These are phyloP conservation scores for Lasiodiplodia citricola DNA, from an alignment of 2,329 filamentous ascomycete genomes.

Conservation along the genomic window DNA sequence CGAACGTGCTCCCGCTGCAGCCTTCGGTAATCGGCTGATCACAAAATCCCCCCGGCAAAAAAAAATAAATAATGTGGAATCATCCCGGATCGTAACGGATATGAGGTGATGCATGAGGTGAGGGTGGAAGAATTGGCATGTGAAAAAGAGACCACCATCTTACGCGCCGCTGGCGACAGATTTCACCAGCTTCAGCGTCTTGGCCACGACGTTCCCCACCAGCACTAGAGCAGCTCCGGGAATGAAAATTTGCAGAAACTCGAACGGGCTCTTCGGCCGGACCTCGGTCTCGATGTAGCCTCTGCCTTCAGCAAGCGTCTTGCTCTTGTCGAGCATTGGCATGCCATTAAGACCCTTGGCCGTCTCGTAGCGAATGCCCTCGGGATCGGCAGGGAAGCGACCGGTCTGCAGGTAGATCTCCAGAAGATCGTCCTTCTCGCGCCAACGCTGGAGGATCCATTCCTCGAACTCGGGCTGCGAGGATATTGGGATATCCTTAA, in stretches of 20 bases:
- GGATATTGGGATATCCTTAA: conserved; percentile 80
- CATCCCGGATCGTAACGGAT: not conserved
- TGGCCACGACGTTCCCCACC: conserved; percentile 19
- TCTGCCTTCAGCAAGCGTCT: not conserved
- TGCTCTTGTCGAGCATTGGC: conserved; percentile 14
- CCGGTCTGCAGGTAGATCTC: conserved; percentile 76
- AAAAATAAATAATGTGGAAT: not conserved
- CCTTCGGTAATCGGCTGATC: not conserved
- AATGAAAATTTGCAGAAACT: conserved; percentile 52
- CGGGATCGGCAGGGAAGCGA: conserved; percentile 74
- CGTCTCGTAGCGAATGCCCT: conserved; percentile 14
- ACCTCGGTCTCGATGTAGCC: conserved; percentile 56
- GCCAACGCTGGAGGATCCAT: conserved; percentile 86
- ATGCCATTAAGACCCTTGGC: conserved; percentile 5
- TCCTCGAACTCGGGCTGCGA: conserved; percentile 73
- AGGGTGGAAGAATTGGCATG: conserved; percentile 2
- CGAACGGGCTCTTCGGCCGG: conserved; percentile 42
- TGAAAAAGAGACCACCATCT: conserved; percentile 6
- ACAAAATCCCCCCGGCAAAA: not conserved
- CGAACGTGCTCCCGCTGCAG: not conserved
- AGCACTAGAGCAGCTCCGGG: conserved; percentile 3
- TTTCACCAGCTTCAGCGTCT: conserved; percentile 8
- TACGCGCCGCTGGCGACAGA: conserved; percentile 3
- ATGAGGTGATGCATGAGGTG: conserved; percentile 3
- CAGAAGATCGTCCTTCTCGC: conserved; percentile 86